phyloP scores from a whole-genome alignment of 23 red algal genomes.

The Gracilariopsis chorda region DNA sequence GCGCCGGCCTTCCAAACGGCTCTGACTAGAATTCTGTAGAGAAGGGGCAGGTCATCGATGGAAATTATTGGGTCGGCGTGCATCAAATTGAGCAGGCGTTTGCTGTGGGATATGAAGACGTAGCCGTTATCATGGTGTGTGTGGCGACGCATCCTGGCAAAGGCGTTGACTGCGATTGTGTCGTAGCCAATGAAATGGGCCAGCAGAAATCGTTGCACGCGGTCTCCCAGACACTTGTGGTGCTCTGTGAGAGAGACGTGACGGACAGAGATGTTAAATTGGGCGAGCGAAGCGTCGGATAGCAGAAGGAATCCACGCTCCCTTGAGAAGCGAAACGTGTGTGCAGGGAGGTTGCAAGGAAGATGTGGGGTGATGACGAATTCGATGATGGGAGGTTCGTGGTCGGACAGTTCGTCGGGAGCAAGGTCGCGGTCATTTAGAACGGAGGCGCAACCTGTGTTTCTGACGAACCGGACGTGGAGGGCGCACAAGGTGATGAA shows the following conservation, averaged over 20 bases:
- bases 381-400: slow-evolving; percentile 11
- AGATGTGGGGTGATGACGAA: background rate
- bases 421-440: slow-evolving; percentile 18
- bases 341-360: background rate
- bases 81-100: slow-evolving; percentile 48
- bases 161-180: slow-evolving; percentile 79
- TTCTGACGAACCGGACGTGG: slow-evolving; percentile 71
- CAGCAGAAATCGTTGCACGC: slow-evolving; percentile 47
- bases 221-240: slow-evolving; percentile 72
- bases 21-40: background rate
- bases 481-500: slow-evolving; percentile 58
- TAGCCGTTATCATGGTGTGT: slow-evolving; percentile 5
- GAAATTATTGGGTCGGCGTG: slow-evolving; percentile 25
- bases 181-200: slow-evolving; percentile 78
- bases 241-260: slow-evolving; percentile 11
- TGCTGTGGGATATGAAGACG: background rate
- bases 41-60: background rate
- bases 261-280: slow-evolving; percentile 53
- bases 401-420: background rate
- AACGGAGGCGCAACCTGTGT: slow-evolving; percentile 51
- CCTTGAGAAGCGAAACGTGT: slow-evolving; percentile 69
- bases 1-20: slow-evolving; percentile 59
- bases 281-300: slow-evolving; percentile 32
- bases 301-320: slow-evolving; percentile 87
- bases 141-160: slow-evolving; percentile 63